These are phyloP conservation scores for Cyclotella distinguenda DNA, from an alignment of 108 stramenopile genomes.

Conservation along the genomic window DNA sequence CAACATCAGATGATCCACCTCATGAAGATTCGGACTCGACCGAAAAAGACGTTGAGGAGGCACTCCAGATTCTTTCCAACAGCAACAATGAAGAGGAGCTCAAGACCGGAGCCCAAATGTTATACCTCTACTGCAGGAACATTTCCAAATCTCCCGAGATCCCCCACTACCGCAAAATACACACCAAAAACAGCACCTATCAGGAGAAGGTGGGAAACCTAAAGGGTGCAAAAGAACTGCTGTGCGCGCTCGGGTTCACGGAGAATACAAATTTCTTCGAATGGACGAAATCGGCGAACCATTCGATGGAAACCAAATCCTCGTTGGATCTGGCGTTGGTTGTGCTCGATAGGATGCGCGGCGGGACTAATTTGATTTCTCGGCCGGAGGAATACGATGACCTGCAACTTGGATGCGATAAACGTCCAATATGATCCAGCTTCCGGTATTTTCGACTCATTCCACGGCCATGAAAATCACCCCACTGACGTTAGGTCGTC, in stretches of 20 bases:
- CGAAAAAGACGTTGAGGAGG: slow-evolving; percentile 26
- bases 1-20: neutral
- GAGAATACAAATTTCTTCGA: slow-evolving; percentile 53
- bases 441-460: too few species aligned
- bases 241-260: slow-evolving; percentile 68
- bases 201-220: slow-evolving; percentile 62
- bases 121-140: slow-evolving; percentile 76
- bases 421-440: too few species aligned
- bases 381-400: neutral
- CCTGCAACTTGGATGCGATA: neutral
- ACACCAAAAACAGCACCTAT: slow-evolving; percentile 73
- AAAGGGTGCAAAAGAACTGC: slow-evolving; percentile 61
- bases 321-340: slow-evolving; percentile 41
- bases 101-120: slow-evolving; percentile 60
- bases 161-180: slow-evolving; percentile 81
- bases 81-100: slow-evolving; percentile 42
- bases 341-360: slow-evolving; percentile 36
- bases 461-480: too few species aligned
- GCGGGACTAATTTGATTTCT: slow-evolving; percentile 10
- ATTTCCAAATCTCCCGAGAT: slow-evolving; percentile 63
- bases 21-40: neutral
- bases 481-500: too few species aligned
- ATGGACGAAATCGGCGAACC: slow-evolving; percentile 43
- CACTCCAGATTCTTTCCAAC: slow-evolving; percentile 30
- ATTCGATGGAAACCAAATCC: slow-evolving; percentile 19